phyloP scores from a whole-genome alignment of 2,329 filamentous ascomycete genomes.

The Aureobasidium sp. region DNA sequence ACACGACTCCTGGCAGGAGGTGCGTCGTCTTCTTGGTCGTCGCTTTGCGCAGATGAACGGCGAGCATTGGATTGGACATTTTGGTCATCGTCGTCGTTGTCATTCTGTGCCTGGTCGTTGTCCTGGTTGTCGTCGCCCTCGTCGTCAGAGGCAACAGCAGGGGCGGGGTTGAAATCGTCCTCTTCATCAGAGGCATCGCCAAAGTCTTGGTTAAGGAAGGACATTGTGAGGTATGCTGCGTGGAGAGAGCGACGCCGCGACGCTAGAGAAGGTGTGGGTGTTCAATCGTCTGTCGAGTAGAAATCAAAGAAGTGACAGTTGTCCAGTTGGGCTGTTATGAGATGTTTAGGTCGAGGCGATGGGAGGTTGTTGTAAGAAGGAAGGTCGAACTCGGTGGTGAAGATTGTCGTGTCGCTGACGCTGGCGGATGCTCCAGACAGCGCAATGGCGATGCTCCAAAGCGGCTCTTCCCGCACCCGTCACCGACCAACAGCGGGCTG shows the following conservation, averaged over 20 bases:
- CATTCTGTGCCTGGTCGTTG: conserved; percentile 22
- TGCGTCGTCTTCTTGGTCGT: conserved; percentile 38
- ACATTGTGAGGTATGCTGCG: conserved; percentile 19
- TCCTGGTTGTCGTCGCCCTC: conserved; percentile 39
- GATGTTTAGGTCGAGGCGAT: background rate
- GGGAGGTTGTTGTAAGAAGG: background rate
- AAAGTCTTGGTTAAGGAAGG: conserved; percentile 42
- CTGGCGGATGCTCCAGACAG: background rate
- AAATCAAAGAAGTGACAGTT: background rate
- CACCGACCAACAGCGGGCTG: background rate
- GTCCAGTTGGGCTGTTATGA: background rate
- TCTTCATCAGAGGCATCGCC: conserved; percentile 49
- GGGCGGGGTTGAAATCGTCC: conserved; percentile 81
- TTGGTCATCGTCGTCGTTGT: conserved; percentile 27
- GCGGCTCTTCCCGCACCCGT: background rate
- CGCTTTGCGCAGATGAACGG: conserved; percentile 11
- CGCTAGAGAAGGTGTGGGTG: background rate
- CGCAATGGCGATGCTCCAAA: background rate
- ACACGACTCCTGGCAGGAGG: conserved; percentile 30
- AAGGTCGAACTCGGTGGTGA: background rate
- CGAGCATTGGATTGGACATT: conserved; percentile 17
- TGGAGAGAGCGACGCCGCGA: conserved; percentile 6
- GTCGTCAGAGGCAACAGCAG: conserved; percentile 64
- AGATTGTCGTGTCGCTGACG: background rate
- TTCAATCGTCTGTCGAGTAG: background rate